These are phyloP conservation scores for Ogataea pignaliae DNA, from an alignment of 805 yeast species.

Conservation along the genomic window DNA sequence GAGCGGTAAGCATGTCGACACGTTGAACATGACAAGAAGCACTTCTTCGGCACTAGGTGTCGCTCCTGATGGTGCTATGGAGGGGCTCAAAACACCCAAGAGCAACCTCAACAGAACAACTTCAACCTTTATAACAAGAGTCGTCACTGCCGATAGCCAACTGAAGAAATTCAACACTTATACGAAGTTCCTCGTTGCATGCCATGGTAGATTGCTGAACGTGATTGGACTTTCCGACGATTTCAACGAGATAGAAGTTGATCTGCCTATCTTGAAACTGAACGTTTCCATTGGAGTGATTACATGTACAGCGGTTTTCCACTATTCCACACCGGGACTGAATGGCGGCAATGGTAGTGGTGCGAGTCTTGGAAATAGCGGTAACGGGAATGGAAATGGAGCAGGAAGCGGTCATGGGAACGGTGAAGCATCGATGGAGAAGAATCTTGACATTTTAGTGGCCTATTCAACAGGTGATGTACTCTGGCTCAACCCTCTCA, in stretches of 20 bases:
- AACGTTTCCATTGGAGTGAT: slow-evolving; percentile 36
- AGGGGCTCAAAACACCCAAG: slow-evolving; percentile 27
- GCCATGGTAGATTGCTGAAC: slow-evolving; percentile 49
- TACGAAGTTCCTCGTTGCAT: slow-evolving; percentile 35
- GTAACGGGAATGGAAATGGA: slow-evolving; percentile 8
- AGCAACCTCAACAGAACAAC: slow-evolving; percentile 27
- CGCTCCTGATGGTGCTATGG: background rate
- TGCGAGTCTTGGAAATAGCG: too few species aligned
- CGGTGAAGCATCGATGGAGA: slow-evolving; percentile 11
- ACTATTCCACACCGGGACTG: slow-evolving; percentile 11
- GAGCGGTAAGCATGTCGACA: background rate
- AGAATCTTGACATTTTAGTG: slow-evolving; percentile 45
- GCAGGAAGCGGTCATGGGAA: too few species aligned
- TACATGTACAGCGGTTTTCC: slow-evolving; percentile 35
- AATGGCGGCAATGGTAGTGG: background rate
- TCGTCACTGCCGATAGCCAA: slow-evolving; percentile 28
- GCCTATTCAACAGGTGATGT: slow-evolving; percentile 71
- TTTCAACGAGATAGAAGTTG: slow-evolving; percentile 37
- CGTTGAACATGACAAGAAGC: background rate
- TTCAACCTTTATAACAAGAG: slow-evolving; percentile 33
- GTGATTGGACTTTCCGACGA: slow-evolving; percentile 36
- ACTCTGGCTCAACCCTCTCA: slow-evolving; percentile 52
- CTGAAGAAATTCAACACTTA: slow-evolving; percentile 25
- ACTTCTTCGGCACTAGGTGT: background rate
- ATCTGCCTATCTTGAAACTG: slow-evolving; percentile 40